Conservation (phyloP, 2,329 filamentous ascomycete genomes). For the Westerdykella aurantiaca region DNA sequence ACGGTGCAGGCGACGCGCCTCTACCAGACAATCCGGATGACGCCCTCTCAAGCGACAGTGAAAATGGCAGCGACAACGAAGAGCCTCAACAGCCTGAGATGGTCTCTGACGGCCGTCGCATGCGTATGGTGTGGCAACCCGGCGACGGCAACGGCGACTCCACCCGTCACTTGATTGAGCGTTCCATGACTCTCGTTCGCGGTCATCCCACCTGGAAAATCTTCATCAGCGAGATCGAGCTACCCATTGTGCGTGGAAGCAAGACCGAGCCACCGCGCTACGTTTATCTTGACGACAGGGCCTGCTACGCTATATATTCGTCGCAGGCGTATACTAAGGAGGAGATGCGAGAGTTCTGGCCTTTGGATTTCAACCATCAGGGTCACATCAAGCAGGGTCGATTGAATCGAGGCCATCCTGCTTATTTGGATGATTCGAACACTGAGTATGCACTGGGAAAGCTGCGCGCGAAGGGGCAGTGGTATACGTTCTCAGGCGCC, state of each 20-base stretch:
- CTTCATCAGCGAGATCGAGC: conserved; percentile 28
- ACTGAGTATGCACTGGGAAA: conserved; percentile 8
- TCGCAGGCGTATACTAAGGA: conserved; percentile 24
- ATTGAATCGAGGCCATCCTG: conserved; percentile 36
- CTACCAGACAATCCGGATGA: no score
- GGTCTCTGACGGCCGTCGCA: conserved; percentile 23
- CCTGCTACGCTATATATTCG: conserved; percentile 28
- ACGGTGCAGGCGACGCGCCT: no score
- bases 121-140: conserved; percentile 36
- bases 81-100: conserved; percentile 5
- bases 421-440: conserved; percentile 14
- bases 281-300: conserved; percentile 39
- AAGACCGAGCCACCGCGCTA: conserved; percentile 31
- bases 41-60: no score
- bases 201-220: conserved; percentile 39
- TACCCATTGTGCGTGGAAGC: conserved; percentile 18
- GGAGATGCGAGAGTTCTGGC: conserved; percentile 28
- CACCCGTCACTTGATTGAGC: conserved; percentile 21
- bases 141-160: conserved; percentile 35
- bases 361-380: conserved; percentile 34
- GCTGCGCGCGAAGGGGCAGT: conserved; percentile 7
- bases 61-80: no score
- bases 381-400: conserved; percentile 29
- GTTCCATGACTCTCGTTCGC: conserved; percentile 11
- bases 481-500: conserved; percentile 11